Base-by-base conservation (phyloP, 129 eudicot genomes). In the Ambrosia trifida region DNA sequence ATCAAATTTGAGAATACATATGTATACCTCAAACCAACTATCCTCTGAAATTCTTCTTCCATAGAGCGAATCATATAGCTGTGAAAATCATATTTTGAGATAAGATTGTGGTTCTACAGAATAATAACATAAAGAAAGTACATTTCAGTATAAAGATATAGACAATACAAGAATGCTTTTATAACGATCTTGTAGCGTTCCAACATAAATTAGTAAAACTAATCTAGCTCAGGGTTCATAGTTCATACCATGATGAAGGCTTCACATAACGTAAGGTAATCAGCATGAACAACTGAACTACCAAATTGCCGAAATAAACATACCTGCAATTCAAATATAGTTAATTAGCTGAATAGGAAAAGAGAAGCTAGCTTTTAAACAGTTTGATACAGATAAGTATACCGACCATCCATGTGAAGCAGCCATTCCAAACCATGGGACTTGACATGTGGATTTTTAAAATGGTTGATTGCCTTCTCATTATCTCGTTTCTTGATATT, bases 1-100 rank as follows among this genome's bases (percentile, higher is more conserved):
- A 49, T 49, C 54, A n/a, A n/a, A 7, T 0, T 4, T 52, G 59
- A 52, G 59, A 53, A 19, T 18, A 10, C 19, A 53, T 1, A 8
- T 54, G 7, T 52, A 74, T 75, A 94, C 99, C 99, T 94, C 54
- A 94, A 96, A 61, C 99, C 99, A 80, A 94, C 97, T 80, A 94
- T 90, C 64, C 87, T 85, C 73, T 94, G 99, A 74, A 94, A 94
- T 78, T 94, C 99, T 79, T 94, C 99, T 79, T 94, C 99, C 99
- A 94, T 94, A 51, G 99, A 89, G 67, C 99, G 96, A 72, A 94
- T 78, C 99, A 94, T 94, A 77, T 94, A 94, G 89, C 97, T 87
- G 91, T 94, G 99, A 77, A 94, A 94, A 90, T 90, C 97, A 78
- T 90, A 90, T 82, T 76, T 94, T 74, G 90, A 80, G 68, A 91